phyloP scores from a whole-genome alignment of 805 yeast genomes.

The Candida rishiriensis region DNA sequence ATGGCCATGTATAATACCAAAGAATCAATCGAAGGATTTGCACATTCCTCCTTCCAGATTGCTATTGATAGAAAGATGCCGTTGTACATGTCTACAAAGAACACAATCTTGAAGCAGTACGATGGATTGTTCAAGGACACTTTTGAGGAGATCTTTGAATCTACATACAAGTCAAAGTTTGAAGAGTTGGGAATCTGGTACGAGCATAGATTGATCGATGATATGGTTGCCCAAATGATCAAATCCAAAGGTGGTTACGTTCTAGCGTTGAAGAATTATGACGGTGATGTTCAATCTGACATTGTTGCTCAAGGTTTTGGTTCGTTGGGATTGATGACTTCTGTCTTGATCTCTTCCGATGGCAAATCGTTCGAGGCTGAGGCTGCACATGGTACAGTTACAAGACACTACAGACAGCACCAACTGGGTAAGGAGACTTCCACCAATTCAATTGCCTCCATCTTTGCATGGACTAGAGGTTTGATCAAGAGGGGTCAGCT shows the following conservation, averaged over 20 bases:
- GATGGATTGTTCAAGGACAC: conserved; percentile 83
- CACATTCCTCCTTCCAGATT: conserved; percentile 73
- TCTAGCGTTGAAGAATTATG: conserved; percentile 78
- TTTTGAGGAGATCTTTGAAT: conserved; percentile 62
- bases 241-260: conserved; percentile 80
- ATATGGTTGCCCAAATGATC: conserved; percentile 86
- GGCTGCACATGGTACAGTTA: conserved; percentile 87
- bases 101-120: conserved; percentile 76
- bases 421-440: conserved; percentile 82
- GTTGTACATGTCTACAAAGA: conserved; percentile 68
- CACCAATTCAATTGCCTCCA: conserved; percentile 80
- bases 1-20: conserved; percentile 83
- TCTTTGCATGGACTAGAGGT: conserved; percentile 86
- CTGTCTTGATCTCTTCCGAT: conserved; percentile 77
- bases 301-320: conserved; percentile 88
- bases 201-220: conserved; percentile 80
- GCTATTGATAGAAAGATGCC: conserved; percentile 63
- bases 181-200: conserved; percentile 62
- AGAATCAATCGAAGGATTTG: conserved; percentile 71
- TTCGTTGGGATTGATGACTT: conserved; percentile 79
- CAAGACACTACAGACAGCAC: conserved; percentile 79
- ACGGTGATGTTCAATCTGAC: conserved; percentile 83
- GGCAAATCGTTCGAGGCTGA: conserved; percentile 83
- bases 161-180: conserved; percentile 51
- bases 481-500: conserved; percentile 75